A percentile compares a stretch with the other conserved stretches of the same genome.
Conservation (phyloP, 2,329 filamentous ascomycete genomes). For the Hymenotorrendiella dingleyae region DNA sequence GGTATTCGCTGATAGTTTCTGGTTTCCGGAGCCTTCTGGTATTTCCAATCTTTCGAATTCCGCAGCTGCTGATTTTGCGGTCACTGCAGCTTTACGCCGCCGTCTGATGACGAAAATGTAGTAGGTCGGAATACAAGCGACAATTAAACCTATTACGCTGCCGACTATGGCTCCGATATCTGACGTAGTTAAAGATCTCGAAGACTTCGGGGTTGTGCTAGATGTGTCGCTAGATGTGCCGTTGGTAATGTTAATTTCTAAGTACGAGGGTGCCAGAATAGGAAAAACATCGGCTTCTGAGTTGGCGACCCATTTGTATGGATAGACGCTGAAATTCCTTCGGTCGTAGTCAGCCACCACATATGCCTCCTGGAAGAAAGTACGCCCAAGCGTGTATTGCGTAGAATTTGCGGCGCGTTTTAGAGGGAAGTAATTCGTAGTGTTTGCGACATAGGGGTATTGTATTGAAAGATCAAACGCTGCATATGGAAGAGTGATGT, state of each 20-base stretch:
- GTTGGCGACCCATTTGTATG: slow-evolving; percentile 29
- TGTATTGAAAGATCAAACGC: slow-evolving; percentile 33
- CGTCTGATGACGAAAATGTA: slow-evolving; percentile 2
- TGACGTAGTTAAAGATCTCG: not conserved
- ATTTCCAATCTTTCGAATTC: not conserved
- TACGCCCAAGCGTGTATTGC: slow-evolving; percentile 34
- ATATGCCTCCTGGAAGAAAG: slow-evolving; percentile 34
- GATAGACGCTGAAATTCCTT: slow-evolving; percentile 34
- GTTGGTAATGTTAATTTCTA: not conserved
- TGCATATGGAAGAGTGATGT: slow-evolving; percentile 32
- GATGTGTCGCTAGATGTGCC: not conserved
- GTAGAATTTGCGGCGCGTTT: slow-evolving; percentile 28
- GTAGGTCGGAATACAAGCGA: not conserved
- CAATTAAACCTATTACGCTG: slow-evolving; percentile 2
- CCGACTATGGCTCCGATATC: slow-evolving; percentile 4
- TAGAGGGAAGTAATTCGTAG: slow-evolving; percentile 33
- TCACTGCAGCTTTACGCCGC: not conserved
- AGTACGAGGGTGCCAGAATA: not conserved
- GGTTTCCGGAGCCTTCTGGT: not conserved
- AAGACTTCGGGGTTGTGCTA: not conserved
- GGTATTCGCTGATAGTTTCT: not conserved
- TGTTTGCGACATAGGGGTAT: slow-evolving; percentile 26
- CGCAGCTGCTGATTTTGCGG: slow-evolving; percentile 1
- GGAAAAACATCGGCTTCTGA: not conserved
- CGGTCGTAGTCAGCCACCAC: slow-evolving; percentile 34